phyloP scores from a whole-genome alignment of 148 eudicot species.

The Salicornia ramosissima region DNA sequence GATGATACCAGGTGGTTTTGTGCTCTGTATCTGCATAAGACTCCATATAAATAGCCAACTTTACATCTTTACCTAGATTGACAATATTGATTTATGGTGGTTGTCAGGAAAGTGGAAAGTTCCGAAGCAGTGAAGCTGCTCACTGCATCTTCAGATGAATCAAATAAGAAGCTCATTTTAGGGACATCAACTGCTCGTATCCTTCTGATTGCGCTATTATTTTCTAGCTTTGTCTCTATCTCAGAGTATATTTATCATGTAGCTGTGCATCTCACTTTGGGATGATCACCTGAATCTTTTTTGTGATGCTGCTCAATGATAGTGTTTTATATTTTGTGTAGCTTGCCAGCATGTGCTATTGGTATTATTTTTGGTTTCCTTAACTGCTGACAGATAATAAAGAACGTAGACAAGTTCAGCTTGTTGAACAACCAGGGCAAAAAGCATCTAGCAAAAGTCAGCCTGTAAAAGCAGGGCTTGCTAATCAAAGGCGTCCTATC shows the following conservation, averaged over 20 bases:
- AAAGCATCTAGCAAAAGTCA: constrained; percentile 50
- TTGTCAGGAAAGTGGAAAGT: constrained; percentile 61
- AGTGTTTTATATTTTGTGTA: background rate
- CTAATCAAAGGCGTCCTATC: constrained; percentile 73
- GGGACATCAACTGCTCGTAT: constrained; percentile 73
- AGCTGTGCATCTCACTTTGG: background rate
- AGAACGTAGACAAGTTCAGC: constrained; percentile 85
- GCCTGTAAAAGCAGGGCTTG: constrained; percentile 43
- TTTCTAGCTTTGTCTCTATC: background rate
- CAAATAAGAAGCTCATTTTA: constrained; percentile 55
- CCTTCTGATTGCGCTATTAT: constrained; percentile 35
- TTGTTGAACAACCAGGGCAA: constrained; percentile 94
- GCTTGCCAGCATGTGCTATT: background rate
- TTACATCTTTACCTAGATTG: constrained; percentile 3
- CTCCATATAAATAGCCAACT: background rate
- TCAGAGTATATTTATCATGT: background rate
- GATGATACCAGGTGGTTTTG: constrained; percentile 47
- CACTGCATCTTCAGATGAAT: constrained; percentile 62
- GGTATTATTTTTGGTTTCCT: constrained; percentile 34
- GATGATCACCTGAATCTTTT: background rate
- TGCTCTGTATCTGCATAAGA: background rate
- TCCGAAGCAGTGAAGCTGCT: constrained; percentile 66
- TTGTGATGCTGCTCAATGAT: background rate
- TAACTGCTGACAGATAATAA: constrained; percentile 57
- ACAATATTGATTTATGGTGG: constrained; percentile 13